Conservation (phyloP, 2,329 filamentous ascomycete species). For the Alternaria arbusti region DNA sequence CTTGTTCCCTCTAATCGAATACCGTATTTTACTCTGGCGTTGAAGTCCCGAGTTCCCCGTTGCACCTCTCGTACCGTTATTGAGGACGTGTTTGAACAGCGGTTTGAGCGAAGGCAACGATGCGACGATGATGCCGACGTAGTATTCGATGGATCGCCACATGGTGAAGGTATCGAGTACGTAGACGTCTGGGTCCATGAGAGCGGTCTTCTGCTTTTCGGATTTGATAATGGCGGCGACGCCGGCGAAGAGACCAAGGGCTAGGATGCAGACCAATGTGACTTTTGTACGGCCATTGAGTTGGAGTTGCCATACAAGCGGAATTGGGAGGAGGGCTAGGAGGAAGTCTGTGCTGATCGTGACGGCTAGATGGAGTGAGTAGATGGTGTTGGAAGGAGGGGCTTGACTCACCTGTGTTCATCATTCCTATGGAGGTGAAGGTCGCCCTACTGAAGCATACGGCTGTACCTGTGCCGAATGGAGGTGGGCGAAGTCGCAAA, state of each 20-base stretch:
- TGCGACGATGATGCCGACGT: slow-evolving; percentile 53
- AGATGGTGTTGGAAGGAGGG: neutral
- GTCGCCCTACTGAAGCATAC: slow-evolving; percentile 52
- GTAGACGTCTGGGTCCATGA: slow-evolving; percentile 2
- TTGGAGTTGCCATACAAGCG: neutral
- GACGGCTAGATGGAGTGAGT: neutral
- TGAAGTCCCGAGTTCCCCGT: neutral
- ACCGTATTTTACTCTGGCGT: neutral
- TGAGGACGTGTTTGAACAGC: slow-evolving; percentile 26
- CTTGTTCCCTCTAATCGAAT: neutral
- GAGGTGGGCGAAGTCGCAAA: slow-evolving; percentile 37
- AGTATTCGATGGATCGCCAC: slow-evolving; percentile 56
- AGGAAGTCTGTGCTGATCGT: slow-evolving; percentile 1
- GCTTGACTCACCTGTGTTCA: slow-evolving; percentile 50
- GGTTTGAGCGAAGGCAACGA: slow-evolving; percentile 52
- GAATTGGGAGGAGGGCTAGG: neutral
- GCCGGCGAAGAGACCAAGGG: neutral
- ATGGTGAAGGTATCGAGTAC: slow-evolving; percentile 52
- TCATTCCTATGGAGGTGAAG: slow-evolving; percentile 54
- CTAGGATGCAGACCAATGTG: neutral
- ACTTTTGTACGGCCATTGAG: neutral
- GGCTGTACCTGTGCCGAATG: slow-evolving; percentile 39
- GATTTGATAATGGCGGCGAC: neutral
- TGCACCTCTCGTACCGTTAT: neutral
- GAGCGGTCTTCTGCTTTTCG: neutral